Percentiles rank a stretch among this genome's conserved stretches.
Conservation (phyloP, 2,329 filamentous ascomycete species). For the Pezicula neosporulosa region DNA sequence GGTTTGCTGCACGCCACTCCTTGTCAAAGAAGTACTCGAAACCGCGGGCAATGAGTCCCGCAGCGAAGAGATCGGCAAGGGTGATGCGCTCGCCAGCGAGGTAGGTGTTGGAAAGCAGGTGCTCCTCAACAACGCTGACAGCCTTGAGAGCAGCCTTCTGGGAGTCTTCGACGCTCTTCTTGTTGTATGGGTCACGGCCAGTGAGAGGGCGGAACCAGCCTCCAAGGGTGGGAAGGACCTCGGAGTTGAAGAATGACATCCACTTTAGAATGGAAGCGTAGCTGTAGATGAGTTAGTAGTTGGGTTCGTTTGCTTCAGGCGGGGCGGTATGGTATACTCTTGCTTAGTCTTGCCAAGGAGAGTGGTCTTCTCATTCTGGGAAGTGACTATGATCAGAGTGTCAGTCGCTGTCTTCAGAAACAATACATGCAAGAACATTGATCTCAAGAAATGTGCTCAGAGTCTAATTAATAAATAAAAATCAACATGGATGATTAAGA, state of each 20-base stretch:
- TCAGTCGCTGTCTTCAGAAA: slow-evolving; percentile 8
- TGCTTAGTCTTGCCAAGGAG: slow-evolving; percentile 99
- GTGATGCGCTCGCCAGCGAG: slow-evolving; percentile 97
- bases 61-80: slow-evolving; percentile 87
- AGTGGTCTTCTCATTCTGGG: slow-evolving; percentile 99
- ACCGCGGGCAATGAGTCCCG: slow-evolving; percentile 75
- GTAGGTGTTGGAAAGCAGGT: slow-evolving; percentile 91
- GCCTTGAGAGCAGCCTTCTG: slow-evolving; percentile 66
- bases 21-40: slow-evolving; percentile 96
- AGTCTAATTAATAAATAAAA: slow-evolving; percentile 68
- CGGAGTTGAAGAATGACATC: slow-evolving; percentile 94
- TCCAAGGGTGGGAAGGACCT: slow-evolving; percentile 72
- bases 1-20: slow-evolving; percentile 78
- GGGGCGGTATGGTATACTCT: slow-evolving; percentile 55
- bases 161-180: slow-evolving; percentile 87
- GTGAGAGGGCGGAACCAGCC: slow-evolving; percentile 84
- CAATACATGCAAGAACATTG: slow-evolving; percentile 8
- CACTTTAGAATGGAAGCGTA: slow-evolving; percentile 97
- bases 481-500: slow-evolving; percentile 92
- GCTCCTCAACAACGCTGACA: slow-evolving; percentile 73
- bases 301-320: background rate
- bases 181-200: slow-evolving; percentile 87
- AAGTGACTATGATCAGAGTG: slow-evolving; percentile 67
- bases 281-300: slow-evolving; percentile 37
- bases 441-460: slow-evolving; percentile 51